Base-by-base conservation (phyloP, 2,329 filamentous ascomycete species). In the Ascochyta rabiei region DNA sequence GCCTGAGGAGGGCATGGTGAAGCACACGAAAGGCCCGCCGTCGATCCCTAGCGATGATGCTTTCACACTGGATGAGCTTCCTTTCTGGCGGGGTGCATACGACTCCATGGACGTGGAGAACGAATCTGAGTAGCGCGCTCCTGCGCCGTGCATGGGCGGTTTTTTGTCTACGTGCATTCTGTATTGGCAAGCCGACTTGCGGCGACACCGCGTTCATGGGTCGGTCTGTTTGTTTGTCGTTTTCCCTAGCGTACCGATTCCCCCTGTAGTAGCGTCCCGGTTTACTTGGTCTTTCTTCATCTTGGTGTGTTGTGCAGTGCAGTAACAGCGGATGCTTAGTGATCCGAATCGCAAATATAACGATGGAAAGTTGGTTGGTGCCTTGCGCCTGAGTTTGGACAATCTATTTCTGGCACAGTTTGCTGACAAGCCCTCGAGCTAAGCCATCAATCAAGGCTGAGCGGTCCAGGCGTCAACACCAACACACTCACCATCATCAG, bases 21-120 rank as follows among this genome's bases (percentile, higher is more conserved):
- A 60, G 41, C 69, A 71, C 48, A 64, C 66, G 18, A 63, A 62
- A 62, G 72, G 72, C 13, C 73, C 72, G 4, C 70, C 73, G 2
- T 75, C 72, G 4, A 71, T 74, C 31, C 72, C 71, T 9, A 75
- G 73, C 24, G 74, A 76, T 47, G 73, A 75, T 35, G 72, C 68
- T 4, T 73, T 74, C 48, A 73, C 70, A 2, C 61, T 75, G 34
- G 72, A 75, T 39, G 69, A 75, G 42, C 62, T 76, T 13, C 73
- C 75, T 0, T 76, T 76, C 39, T 76, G 72, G 68, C 63, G 67
- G 48, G 62, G 64, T 28, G 37, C 47, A 19, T 64, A 67, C 21
- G 62, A 61, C 26, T 57, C 54, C 30, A 71, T 70, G 62, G 69
- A 70, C 2, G 44, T 70, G 19, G 64, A 64, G 37, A 61, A 57